Evolutionary conservation across 139 green algal species (phyloP).

Genomic region (Tetraselmis chui): DNA sequence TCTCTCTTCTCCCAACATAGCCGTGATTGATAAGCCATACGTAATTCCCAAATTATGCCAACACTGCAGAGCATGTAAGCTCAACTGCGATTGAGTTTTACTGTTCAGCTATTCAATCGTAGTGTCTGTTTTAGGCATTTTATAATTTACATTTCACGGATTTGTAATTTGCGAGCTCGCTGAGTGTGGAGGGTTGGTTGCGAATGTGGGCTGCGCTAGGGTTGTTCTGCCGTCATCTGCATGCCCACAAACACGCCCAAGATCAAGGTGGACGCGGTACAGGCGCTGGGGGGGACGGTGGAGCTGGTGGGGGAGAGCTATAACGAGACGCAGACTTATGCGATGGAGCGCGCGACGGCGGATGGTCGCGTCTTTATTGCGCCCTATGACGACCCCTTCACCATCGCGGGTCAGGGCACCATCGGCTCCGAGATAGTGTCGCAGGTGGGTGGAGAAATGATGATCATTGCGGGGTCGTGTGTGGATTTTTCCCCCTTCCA

Average conservation of each 20-base stretch:
- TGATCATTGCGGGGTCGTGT: too few species aligned
- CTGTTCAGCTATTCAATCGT: too few species aligned
- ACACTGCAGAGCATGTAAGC: too few species aligned
- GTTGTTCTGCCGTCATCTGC: conserved; percentile 74
- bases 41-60: too few species aligned
- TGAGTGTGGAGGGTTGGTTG: too few species aligned
- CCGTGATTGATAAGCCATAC: not conserved
- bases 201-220: conserved; percentile 43
- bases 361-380: conserved; percentile 77
- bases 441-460: conserved; percentile 20
- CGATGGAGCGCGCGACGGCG: conserved; percentile 34
- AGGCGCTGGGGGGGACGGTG: conserved; percentile 76
- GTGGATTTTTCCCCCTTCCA: too few species aligned
- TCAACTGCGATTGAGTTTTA: too few species aligned
- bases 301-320: conserved; percentile 91
- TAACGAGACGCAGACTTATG: conserved; percentile 77
- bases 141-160: too few species aligned
- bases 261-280: conserved; percentile 78
- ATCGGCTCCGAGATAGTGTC: conserved; percentile 89
- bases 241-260: conserved; percentile 82
- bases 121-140: too few species aligned
- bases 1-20: not conserved
- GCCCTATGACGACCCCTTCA: conserved; percentile 93
- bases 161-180: too few species aligned
- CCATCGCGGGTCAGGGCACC: conserved; percentile 92